A percentile compares a stretch with the other conserved stretches of the same genome.
These are phyloP conservation scores for Dactylorhiza incarnata DNA, from an alignment of 106 monocot genomes.

Conservation along the genomic window DNA sequence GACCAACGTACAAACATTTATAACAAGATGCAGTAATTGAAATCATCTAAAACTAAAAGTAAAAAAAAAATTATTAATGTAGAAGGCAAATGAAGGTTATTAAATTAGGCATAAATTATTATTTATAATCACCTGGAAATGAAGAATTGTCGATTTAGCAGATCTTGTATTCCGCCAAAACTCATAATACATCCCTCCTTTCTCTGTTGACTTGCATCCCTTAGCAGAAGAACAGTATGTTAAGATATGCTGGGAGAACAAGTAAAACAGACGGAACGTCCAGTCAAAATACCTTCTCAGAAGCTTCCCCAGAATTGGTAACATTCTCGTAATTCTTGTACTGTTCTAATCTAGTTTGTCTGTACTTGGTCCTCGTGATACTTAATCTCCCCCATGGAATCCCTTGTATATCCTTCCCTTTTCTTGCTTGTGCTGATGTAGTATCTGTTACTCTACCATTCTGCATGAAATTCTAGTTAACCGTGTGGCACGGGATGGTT, in stretches of 20 bases:
- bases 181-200: conserved; percentile 34
- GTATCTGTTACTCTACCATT: conserved; percentile 40
- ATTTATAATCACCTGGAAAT: conserved; percentile 33
- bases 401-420: conserved; percentile 62
- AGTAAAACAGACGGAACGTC: not conserved
- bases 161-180: conserved; percentile 34
- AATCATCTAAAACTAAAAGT: not conserved
- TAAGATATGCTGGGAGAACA: not conserved
- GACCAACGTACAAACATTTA: not conserved
- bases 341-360: conserved; percentile 40
- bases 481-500: too few relatives aligned
- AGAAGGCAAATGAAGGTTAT: not conserved
- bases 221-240: conserved; percentile 6
- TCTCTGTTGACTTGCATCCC: conserved; percentile 37
- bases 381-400: conserved; percentile 55
- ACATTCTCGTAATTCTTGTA: conserved; percentile 73
- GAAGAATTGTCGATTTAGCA: conserved; percentile 39
- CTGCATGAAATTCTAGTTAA: conserved; percentile 1
- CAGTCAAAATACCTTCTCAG: conserved; percentile 25
- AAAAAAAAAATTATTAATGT: not conserved
- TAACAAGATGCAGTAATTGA: not conserved
- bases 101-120: not conserved
- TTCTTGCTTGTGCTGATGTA: conserved; percentile 41
- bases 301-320: conserved; percentile 38
- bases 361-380: conserved; percentile 46